Evolutionary conservation across 257 asterid species (phyloP), one percentile per base, ranked within the genome.

Genomic region (Lycium barbarum): DNA sequence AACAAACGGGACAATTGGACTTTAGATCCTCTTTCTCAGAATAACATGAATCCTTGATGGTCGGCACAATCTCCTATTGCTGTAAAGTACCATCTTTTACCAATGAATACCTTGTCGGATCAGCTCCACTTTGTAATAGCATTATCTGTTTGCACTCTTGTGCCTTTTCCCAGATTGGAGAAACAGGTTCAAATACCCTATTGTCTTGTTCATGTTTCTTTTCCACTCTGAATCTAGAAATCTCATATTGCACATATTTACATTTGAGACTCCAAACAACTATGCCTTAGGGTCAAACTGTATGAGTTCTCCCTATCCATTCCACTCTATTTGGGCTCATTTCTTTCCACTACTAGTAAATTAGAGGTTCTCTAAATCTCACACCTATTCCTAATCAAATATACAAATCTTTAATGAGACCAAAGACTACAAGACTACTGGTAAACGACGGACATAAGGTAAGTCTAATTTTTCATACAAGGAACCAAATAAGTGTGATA

Each of bases 311-410:
- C 81, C 58, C 22, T 20, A 47, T 22, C 13, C 62, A 22, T 13
- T 22, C 55, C 79, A 71, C 78, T 70, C 12, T 71, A 71, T 43
- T 71, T 38, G 79, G 18, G 79, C 35, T 71, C 79, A 70, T 7
- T 38, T 17, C 54, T 1, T 71, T n/a, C 45, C 81, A 13, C 1
- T 49, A 22, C 45, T 22, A 3, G 22, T 51, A 22, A 49, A 74
- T 51, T 0, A 74, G 62, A 74, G 14, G 62, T 74, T 74, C 62
- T 49, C 40, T 22, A 3, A 74, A 49, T 49, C 45, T 74, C 61
- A 74, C 20, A 20, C 20, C 61, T 74, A 74, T 74, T 22, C 43
- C 0, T n/a, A 12, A 14, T n/a, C 20, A 22, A 22, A 51, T 33
- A 18, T 33, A 74, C 6, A 72, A n/a, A 45, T 36, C 43, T 49